phyloP scores from a whole-genome alignment of 495 filamentous ascomycete genomes.

The Immersiella caudata region DNA sequence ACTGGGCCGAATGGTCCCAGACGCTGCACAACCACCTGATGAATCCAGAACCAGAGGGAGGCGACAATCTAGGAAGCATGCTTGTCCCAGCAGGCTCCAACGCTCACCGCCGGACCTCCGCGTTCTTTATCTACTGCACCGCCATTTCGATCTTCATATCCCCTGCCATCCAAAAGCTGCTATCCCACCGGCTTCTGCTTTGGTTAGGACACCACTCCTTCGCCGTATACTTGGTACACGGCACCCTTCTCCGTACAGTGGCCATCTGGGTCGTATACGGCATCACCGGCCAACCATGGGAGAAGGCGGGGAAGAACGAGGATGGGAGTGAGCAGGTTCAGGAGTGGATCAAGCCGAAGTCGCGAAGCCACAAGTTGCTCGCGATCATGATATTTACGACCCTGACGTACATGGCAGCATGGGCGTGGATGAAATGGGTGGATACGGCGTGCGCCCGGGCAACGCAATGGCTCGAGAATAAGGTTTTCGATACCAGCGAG shows the following conservation, averaged over 20 bases:
- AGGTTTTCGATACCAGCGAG: slow-evolving; percentile 56
- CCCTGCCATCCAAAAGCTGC: slow-evolving; percentile 54
- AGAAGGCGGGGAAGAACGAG: slow-evolving; percentile 39
- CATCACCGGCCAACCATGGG: slow-evolving; percentile 51
- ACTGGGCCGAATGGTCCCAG: slow-evolving; percentile 61
- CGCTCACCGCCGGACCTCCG: slow-evolving; percentile 52
- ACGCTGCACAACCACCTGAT: slow-evolving; percentile 43
- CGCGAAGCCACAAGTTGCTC: slow-evolving; percentile 38
- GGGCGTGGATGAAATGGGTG: slow-evolving; percentile 67
- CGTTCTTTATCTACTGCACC: slow-evolving; percentile 58
- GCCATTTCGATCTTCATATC: slow-evolving; percentile 60
- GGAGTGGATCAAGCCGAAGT: slow-evolving; percentile 42
- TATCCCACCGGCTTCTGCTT: slow-evolving; percentile 60
- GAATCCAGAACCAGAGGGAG: slow-evolving; percentile 24
- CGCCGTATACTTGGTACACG: slow-evolving; percentile 69
- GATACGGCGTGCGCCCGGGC: slow-evolving; percentile 63
- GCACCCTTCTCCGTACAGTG: slow-evolving; percentile 62
- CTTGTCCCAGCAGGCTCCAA: slow-evolving; percentile 61
- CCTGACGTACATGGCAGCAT: slow-evolving; percentile 57
- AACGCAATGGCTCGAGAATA: slow-evolving; percentile 60
- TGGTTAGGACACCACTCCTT: slow-evolving; percentile 70
- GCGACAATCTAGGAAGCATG: slow-evolving; percentile 43
- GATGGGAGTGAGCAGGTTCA: slow-evolving; percentile 35
- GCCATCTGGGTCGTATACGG: slow-evolving; percentile 68
- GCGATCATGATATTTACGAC: slow-evolving; percentile 43